Conservation (phyloP, 2,329 filamentous ascomycete genomes). For the Epichloe baconii region DNA sequence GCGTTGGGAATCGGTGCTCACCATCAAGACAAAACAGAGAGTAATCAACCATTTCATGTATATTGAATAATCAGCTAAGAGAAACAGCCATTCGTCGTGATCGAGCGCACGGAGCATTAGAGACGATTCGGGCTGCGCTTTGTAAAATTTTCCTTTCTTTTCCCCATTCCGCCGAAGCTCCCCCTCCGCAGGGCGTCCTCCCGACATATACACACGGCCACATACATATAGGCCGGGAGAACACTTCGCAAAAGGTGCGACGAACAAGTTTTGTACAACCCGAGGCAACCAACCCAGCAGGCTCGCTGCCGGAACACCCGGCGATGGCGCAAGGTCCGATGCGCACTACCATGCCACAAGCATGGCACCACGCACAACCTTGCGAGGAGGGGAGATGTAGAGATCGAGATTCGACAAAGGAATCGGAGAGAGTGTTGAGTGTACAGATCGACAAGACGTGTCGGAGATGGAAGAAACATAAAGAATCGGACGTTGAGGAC, state of each 20-base stretch:
- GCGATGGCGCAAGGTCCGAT: constrained; percentile 15
- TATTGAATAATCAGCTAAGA: constrained; percentile 21
- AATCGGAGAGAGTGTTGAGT: constrained; percentile 9
- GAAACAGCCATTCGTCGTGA: constrained; percentile 29
- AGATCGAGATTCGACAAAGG: constrained; percentile 16
- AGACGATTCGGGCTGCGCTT: constrained; percentile 15
- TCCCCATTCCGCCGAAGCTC: constrained; percentile 5
- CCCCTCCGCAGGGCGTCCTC: not conserved
- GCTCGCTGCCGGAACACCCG: constrained; percentile 14
- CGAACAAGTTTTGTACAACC: constrained; percentile 9
- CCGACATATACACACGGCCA: constrained; percentile 6
- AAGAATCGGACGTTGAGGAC: constrained; percentile 3
- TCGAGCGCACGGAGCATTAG: constrained; percentile 26
- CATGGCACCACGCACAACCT: not conserved
- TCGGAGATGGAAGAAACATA: constrained; percentile 3
- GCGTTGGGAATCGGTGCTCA: too few species aligned
- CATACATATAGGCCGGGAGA: constrained; percentile 4
- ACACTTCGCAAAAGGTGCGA: constrained; percentile 3
- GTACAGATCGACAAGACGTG: constrained; percentile 8
- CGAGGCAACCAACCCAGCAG: constrained; percentile 14
- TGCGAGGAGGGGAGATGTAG: constrained; percentile 14
- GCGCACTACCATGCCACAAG: not conserved
- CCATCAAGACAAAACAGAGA: not conserved
- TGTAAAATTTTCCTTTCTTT: not conserved
- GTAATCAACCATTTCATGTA: constrained; percentile 9